Evolutionary conservation across 2,329 filamentous ascomycete species (phyloP), one percentile per base, ranked within the genome.

Genomic region (Aspergillus novoparasiticus): DNA sequence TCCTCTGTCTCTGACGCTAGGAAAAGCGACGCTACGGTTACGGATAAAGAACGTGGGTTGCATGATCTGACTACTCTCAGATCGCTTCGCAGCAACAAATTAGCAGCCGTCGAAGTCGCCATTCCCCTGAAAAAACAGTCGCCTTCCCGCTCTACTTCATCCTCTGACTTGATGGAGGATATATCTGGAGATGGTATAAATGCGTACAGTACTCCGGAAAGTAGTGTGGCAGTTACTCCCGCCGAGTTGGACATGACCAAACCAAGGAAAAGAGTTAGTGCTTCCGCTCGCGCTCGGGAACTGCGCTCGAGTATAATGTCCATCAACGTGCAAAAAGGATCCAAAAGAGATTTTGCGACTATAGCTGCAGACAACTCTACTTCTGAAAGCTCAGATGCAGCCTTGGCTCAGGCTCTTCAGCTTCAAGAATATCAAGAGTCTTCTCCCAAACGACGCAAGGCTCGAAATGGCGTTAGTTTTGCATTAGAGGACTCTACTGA

Each of bases 191-290:
- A 81, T 59, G 78, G 79, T 6, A 84, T 79, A 12, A 79, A 80
- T 43, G 84, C 82, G 21, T 85, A 84, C 69, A 87, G 86, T 63
- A 90, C 89, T 4, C 87, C 88, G 5, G 85, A 81, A 43, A 90
- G 89, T 23, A 89, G 86, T 73, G 80, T 83, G 59, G 78, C 81
- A 54, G 81, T 79, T 21, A 89, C 87, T 11, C 87, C 86, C 4
- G 81, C 79, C 26, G 78, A 80, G 28, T 81, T 81, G 16, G 73
- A 77, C 57, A 70, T 70, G 32, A 73, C 67, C 23, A 63, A 61
- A 14, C 53, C 69, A 64, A 72, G 65, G 36, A 72, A 71, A 45
- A 71, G 77, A 34, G 71, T 82, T n/a, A 79, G 77, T 67, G 80
- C 82, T 28, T 78, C 81, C 12, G 77, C 78, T 48, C 81, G 82